These are phyloP conservation scores for Candida sp. DNA, from an alignment of 1,139 yeast genomes.

Conservation along the genomic window DNA sequence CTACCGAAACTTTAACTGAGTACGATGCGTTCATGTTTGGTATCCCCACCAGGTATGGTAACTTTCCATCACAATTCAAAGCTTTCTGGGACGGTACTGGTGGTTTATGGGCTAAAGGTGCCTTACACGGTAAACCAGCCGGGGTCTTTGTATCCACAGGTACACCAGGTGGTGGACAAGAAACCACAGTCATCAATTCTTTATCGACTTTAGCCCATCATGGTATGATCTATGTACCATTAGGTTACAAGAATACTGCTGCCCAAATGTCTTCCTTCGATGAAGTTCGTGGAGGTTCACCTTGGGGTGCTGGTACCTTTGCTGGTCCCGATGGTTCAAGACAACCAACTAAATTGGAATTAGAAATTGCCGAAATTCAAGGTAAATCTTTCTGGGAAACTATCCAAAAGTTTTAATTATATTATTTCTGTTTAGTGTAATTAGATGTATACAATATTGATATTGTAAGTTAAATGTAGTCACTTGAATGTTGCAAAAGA, in stretches of 20 bases:
- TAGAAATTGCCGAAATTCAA: constrained; percentile 55
- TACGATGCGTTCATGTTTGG: constrained; percentile 82
- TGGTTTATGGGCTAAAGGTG: constrained; percentile 78
- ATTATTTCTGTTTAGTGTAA: too few species aligned
- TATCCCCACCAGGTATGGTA: constrained; percentile 82
- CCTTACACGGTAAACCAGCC: constrained; percentile 70
- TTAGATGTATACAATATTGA: too few species aligned
- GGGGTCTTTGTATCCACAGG: constrained; percentile 54
- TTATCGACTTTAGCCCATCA: constrained; percentile 40
- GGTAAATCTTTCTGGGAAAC: constrained; percentile 26
- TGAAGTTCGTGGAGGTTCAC: constrained; percentile 75
- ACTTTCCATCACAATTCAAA: constrained; percentile 77
- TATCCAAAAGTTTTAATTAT: too few species aligned
- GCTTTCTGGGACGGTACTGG: constrained; percentile 84
- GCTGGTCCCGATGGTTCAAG: constrained; percentile 79
- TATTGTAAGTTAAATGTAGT: too few species aligned
- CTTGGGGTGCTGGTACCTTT: constrained; percentile 84
- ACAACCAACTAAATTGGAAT: constrained; percentile 60
- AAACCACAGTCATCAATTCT: constrained; percentile 31
- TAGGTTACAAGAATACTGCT: constrained; percentile 47
- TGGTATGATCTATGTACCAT: constrained; percentile 45
- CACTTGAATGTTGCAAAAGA: too few species aligned
- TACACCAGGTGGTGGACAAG: constrained; percentile 43
- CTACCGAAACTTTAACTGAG: constrained; percentile 56
- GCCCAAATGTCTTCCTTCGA: too few species aligned